phyloP scores from a whole-genome alignment of 169 alveolate species.

The Prorocentrum cordatum region DNA sequence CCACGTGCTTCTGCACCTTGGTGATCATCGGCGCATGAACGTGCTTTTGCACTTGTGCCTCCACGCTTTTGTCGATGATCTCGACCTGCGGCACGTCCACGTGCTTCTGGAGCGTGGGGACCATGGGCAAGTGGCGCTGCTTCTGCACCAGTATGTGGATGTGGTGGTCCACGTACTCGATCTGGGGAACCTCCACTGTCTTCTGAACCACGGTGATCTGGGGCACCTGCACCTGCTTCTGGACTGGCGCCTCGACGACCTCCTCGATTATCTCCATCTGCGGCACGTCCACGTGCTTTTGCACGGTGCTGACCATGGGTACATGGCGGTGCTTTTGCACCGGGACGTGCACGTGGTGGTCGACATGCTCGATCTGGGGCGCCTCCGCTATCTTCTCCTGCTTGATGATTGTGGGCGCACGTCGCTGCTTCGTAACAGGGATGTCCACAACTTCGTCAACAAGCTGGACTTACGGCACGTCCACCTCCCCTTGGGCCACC shows the following conservation, averaged over 20 bases:
- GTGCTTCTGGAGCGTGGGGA: background rate
- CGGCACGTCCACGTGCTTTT: constrained; percentile 24
- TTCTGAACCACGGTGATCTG: constrained; percentile 9
- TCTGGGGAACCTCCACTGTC: constrained; percentile 12
- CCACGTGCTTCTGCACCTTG: constrained; percentile 7
- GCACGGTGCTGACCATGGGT: constrained; percentile 17
- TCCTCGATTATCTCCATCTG: constrained; percentile 6
- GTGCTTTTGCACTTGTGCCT: background rate
- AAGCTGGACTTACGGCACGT: background rate
- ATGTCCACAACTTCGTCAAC: background rate
- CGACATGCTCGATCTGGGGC: constrained; percentile 22
- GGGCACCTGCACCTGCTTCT: constrained; percentile 3
- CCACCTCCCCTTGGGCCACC: too few species aligned
- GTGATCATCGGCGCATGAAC: background rate
- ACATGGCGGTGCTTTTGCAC: constrained; percentile 7
- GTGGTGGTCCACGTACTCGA: constrained; percentile 13
- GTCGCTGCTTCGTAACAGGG: background rate
- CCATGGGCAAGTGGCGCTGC: background rate
- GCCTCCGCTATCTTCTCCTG: too few species aligned
- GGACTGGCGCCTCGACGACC: constrained; percentile 6
- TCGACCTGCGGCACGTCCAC: constrained; percentile 10
- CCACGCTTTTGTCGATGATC: background rate
- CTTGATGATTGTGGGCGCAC: too few species aligned
- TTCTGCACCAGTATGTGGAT: constrained; percentile 22
- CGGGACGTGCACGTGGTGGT: constrained; percentile 22